These are phyloP conservation scores for Fomitopsis betulina DNA, from an alignment of 1,284 basidiomycete species.

Conservation along the genomic window DNA sequence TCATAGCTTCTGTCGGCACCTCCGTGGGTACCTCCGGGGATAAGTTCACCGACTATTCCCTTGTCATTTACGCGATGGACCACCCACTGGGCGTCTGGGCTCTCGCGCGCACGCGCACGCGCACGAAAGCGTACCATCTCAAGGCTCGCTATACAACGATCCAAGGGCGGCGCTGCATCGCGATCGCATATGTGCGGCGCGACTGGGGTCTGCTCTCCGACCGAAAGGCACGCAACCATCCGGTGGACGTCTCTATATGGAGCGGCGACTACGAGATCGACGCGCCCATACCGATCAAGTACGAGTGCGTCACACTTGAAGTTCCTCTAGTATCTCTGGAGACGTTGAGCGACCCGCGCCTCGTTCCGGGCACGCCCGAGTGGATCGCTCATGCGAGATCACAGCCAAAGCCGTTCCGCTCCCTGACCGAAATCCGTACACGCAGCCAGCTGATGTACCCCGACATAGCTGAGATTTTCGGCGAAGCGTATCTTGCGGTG, in stretches of 20 bases:
- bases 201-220: conserved; percentile 25
- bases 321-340: conserved; percentile 50
- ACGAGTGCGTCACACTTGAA: conserved; percentile 46
- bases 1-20: conserved; percentile 57
- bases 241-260: conserved; percentile 42
- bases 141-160: conserved; percentile 59
- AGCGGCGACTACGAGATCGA: conserved; percentile 44
- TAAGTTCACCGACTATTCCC: conserved; percentile 32
- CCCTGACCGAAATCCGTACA: conserved; percentile 37
- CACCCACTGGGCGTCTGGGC: conserved; percentile 43
- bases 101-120: conserved; percentile 45
- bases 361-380: conserved; percentile 35
- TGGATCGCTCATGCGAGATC: conserved; percentile 33
- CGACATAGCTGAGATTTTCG: conserved; percentile 42
- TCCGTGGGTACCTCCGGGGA: conserved; percentile 20
- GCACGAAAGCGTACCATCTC: conserved; percentile 51
- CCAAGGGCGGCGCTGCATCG: conserved; percentile 45
- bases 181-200: conserved; percentile 47
- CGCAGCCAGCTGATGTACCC: conserved; percentile 35
- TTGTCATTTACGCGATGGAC: conserved; percentile 57
- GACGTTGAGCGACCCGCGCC: conserved; percentile 41
- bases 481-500: conserved; percentile 39
- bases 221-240: conserved; percentile 25
- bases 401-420: conserved; percentile 38
- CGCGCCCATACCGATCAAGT: conserved; percentile 42